Conservation (phyloP, 371 early-diverging fungal species). For the Massospora cicadina region DNA sequence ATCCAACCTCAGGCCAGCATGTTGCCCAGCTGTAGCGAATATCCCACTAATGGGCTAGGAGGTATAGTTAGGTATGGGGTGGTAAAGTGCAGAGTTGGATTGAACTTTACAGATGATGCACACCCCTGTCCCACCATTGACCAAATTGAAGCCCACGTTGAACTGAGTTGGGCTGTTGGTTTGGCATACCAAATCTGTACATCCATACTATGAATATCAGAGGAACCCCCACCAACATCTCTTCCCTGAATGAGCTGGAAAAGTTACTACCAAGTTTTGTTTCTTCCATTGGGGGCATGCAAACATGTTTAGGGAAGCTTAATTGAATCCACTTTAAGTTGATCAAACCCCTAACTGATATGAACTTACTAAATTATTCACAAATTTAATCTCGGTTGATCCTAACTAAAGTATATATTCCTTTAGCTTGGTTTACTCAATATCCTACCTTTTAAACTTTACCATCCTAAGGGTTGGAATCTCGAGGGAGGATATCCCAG, state of each 20-base stretch:
- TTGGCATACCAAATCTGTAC: neutral
- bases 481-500: no score
- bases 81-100: neutral
- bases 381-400: no score
- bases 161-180: neutral
- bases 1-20: neutral
- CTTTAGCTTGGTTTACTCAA: no score
- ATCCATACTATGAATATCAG: neutral
- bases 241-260: conserved; percentile 1
- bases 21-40: neutral
- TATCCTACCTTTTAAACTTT: no score
- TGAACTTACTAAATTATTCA: no score
- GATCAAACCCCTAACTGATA: no score
- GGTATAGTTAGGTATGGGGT: neutral
- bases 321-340: no score
- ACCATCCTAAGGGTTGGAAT: no score
- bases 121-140: neutral
- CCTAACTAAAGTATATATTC: no score
- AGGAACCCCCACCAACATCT: neutral
- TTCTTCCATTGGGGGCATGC: conserved; percentile 7
- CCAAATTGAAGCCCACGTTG: neutral
- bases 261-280: conserved; percentile 3
- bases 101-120: conserved; percentile 2
- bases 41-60: neutral
- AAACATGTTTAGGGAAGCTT: conserved; percentile 10